A percentile compares a stretch with the other conserved stretches of the same genome.
phyloP scores from a whole-genome alignment of 83 land plant species.

The Diphasiastrum complanatum region DNA sequence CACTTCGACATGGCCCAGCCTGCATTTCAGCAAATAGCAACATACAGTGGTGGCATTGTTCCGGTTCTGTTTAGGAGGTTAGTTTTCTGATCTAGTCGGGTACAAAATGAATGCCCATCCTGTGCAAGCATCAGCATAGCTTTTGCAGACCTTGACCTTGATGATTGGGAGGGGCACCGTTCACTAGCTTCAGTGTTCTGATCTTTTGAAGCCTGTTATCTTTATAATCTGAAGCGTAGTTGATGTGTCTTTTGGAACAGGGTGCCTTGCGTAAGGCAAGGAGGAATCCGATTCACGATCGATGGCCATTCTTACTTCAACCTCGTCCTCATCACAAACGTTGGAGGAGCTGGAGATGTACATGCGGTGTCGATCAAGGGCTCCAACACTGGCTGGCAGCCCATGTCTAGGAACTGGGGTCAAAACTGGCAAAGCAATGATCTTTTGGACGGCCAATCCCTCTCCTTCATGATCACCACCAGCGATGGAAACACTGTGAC shows the following conservation, averaged over 20 bases:
- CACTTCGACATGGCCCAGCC: not conserved
- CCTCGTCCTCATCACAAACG: not conserved
- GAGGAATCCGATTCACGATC: not conserved
- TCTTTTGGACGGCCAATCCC: not conserved
- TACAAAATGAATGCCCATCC: not conserved
- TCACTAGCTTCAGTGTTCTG: not conserved
- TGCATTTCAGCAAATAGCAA: not conserved
- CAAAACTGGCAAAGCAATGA: not conserved
- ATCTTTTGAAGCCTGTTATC: not conserved
- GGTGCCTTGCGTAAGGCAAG: not conserved
- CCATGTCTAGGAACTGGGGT: not conserved
- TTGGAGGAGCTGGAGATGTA: not conserved
- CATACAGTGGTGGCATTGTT: not conserved
- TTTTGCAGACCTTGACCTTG: not conserved
- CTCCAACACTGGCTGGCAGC: not conserved
- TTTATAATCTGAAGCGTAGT: not conserved
- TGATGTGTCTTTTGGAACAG: not conserved
- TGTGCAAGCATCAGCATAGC: not conserved
- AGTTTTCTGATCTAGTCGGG: not conserved
- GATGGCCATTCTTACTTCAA: not conserved
- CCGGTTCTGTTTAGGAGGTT: not conserved
- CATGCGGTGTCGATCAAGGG: not conserved
- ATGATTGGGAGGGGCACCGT: not conserved
- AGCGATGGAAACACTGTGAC: not conserved
- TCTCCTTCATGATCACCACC: not conserved